Evolutionary conservation across 495 filamentous ascomycete genomes (phyloP).

Genomic region (Corynascus novoguineensis): DNA sequence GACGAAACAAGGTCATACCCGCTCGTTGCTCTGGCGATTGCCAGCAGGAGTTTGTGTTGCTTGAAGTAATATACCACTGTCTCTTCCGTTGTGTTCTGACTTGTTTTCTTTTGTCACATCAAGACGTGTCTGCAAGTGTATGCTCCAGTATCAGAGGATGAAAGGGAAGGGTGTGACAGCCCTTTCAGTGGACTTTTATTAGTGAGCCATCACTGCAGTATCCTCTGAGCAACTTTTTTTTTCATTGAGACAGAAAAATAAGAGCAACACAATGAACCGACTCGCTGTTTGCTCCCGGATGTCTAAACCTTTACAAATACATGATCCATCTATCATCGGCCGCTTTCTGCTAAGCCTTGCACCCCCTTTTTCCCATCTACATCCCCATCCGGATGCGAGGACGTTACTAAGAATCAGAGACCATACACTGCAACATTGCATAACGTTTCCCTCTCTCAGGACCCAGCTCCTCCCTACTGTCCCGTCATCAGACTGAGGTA

Average conservation of each 20-base stretch:
- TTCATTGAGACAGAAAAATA: too few species aligned
- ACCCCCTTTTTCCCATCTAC: too few species aligned
- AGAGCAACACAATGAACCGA: too few species aligned
- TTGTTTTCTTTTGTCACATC: background rate
- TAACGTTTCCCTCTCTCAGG: background rate
- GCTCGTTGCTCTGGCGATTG: slow-evolving; percentile 2
- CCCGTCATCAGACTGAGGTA: slow-evolving; percentile 62
- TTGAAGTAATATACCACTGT: slow-evolving; percentile 11
- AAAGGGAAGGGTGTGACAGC: background rate
- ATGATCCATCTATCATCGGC: too few species aligned
- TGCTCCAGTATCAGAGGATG: background rate
- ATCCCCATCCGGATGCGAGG: too few species aligned
- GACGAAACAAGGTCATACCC: background rate
- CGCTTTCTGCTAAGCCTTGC: too few species aligned
- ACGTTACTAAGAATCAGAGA: too few species aligned
- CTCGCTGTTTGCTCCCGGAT: too few species aligned
- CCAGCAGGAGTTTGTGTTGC: slow-evolving; percentile 4
- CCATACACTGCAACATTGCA: background rate
- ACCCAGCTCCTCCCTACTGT: background rate
- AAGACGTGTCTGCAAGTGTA: background rate
- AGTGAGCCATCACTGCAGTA: too few species aligned
- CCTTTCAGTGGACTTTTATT: too few species aligned
- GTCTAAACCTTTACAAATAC: too few species aligned
- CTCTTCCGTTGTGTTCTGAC: slow-evolving; percentile 5
- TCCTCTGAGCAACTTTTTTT: too few species aligned